Evolutionary conservation across 139 green algal species (phyloP), one percentile per base, ranked within the genome.

Genomic region (Pycnococcus provasolii): DNA sequence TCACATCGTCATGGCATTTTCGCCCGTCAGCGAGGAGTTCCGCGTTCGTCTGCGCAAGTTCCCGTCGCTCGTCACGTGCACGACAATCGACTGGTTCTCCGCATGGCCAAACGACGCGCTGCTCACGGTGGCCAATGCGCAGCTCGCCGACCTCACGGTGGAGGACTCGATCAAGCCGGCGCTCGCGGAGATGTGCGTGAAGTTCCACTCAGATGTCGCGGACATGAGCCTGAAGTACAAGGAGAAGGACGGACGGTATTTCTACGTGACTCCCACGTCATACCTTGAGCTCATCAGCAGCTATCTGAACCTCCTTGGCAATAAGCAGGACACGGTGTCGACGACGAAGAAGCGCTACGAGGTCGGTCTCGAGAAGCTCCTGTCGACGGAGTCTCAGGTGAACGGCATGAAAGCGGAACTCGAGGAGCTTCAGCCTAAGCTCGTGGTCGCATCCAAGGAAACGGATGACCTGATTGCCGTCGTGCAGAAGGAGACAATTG

Each of bases 61-160:
- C 75, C 85, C 85, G 4, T 87, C 83, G 3, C 80, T 91, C 0
- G 81, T 91, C 70, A 91, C 86, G 73, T 91, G 85, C 78, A 84
- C 74, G 55, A 91, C 83, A 11, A 86, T 89, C 60, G 81, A 91
- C 80, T 91, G 85, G 82, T 88, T 81, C 70, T 73, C 60, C 4
- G 55, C 40, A 2, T 80, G 73, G 79, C 77, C 73, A n/a, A 9
- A 66, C 7, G 73, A 83, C 39, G 78, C 78, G 26, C 63, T 84
- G n/a, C 9, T 48, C 5, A 65, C 68, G 26, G 79, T 85, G 6
- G 73, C 77, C 11, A 66, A 48, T 3, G 47, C 8, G 8, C 72
- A 74, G 52, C 74, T 81, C 48, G 71, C 44, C 40, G 67, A 76
- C 7, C 48, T 79, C 41, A 47, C 66, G 39, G 67, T 60, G 39